Evolutionary conservation across 176 grass and related monocot genomes (phyloP).

Genomic region (bread wheat (Triticum aestivum)): IWGSC_CS_RefSeq_v2.1 NC_057798.1:149664335-149664834

Average conservation of each 20-base stretch:
- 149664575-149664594: conserved; percentile 40
- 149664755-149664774: not conserved
- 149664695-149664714: not conserved
- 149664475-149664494: conserved; percentile 21
- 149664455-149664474: conserved; percentile 51
- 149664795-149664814: conserved; percentile 15
- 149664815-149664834: not conserved
- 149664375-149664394: conserved; percentile 51
- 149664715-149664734: conserved; percentile 3
- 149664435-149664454: conserved; percentile 36
- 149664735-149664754: not conserved
- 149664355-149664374: conserved; percentile 46
- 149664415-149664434: not conserved
- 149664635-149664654: not conserved
- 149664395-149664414: conserved; percentile 17
- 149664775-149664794: not conserved
- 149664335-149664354: conserved; percentile 30
- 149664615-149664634: conserved; percentile 29
- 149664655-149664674: conserved; percentile 29
- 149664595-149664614: conserved; percentile 35
- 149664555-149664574: conserved; percentile 17
- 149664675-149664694: conserved; percentile 20
- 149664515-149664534: conserved; percentile 42
- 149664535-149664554: conserved; percentile 41
- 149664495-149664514: conserved; percentile 32